Evolutionary conservation across 2,329 filamentous ascomycete species (phyloP).

Genomic region (Fusarium solani-melongenae): DNA sequence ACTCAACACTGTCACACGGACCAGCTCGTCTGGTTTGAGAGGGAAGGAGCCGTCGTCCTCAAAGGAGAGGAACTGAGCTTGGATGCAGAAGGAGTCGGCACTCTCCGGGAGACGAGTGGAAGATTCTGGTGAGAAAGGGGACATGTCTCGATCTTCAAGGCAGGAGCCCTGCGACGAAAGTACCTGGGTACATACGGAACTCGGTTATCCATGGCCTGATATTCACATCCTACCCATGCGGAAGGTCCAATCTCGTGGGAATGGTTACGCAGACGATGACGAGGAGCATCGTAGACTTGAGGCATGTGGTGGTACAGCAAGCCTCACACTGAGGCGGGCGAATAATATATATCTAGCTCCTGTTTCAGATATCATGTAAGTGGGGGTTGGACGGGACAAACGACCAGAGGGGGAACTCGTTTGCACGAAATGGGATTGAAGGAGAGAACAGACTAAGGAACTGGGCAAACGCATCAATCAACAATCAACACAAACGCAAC

Average conservation of each 20-base stretch:
- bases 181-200: neutral
- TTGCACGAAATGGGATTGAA: neutral
- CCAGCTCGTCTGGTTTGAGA: neutral
- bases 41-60: neutral
- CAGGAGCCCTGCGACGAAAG: neutral
- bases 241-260: neutral
- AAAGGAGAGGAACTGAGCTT: neutral
- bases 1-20: conserved; percentile 6
- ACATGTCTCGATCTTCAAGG: neutral
- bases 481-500: neutral
- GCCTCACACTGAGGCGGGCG: neutral
- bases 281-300: neutral
- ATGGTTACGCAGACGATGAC: neutral
- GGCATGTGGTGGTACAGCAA: neutral
- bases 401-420: neutral
- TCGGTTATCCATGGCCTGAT: neutral
- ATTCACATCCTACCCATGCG: neutral
- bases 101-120: neutral
- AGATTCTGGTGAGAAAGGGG: neutral
- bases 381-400: neutral
- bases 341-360: neutral
- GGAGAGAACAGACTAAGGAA: neutral
- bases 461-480: neutral
- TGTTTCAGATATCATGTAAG: neutral
- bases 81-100: neutral